Conservation (phyloP, 169 alveolate species). For the Hepatocystis sp. region DNA sequence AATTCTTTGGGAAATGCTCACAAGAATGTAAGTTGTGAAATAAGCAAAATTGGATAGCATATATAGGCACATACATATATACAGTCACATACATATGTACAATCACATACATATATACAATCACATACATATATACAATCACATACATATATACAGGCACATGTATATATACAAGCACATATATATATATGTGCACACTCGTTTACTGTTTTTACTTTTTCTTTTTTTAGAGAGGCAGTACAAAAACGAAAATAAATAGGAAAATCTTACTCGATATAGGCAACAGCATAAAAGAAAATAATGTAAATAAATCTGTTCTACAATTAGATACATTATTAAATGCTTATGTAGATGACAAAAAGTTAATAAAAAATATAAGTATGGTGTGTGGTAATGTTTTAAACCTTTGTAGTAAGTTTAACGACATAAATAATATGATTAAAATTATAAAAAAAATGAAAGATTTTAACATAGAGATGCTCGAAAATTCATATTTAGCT, state of each 20-base stretch:
- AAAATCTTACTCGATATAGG: conserved; percentile 55
- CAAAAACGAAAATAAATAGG: conserved; percentile 9
- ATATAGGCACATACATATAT: background rate
- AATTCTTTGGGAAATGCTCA: background rate
- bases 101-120: no score
- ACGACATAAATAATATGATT: conserved; percentile 48
- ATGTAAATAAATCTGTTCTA: conserved; percentile 17
- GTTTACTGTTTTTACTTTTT: background rate
- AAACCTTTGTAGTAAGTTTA: conserved; percentile 43
- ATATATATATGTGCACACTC: background rate
- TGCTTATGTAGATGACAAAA: conserved; percentile 4
- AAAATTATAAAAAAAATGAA: conserved; percentile 52
- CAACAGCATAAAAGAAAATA: conserved; percentile 47
- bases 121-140: no score
- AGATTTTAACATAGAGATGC: conserved; percentile 42
- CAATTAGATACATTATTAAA: conserved; percentile 15
- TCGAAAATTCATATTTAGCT: conserved; percentile 51
- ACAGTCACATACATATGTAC: background rate
- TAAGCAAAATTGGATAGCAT: no score
- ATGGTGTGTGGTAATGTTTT: conserved; percentile 61
- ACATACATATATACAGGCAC: no score
- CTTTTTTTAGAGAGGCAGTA: conserved; percentile 3
- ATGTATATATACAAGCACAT: conserved; percentile 1
- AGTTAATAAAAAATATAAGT: conserved; percentile 50
- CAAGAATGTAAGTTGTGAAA: no score